Evolutionary conservation across 2,329 filamentous ascomycete species (phyloP), one percentile per base, ranked within the genome.

Genomic region (Aspergillus sp.): DNA sequence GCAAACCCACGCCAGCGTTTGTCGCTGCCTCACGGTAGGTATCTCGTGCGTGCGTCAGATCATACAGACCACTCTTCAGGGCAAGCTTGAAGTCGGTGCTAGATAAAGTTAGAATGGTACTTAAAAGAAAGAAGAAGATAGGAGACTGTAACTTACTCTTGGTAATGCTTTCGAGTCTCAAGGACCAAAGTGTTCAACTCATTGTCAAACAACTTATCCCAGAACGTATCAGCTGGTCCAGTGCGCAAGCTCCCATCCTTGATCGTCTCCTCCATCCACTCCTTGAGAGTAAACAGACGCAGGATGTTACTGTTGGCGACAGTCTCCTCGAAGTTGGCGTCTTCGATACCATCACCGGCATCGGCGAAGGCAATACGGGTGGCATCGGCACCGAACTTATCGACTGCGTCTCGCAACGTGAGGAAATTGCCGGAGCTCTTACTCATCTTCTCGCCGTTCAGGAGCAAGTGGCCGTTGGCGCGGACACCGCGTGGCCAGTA

Each of bases 401-500:
- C 79, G 9, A 91, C 85, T 29, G 90, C 79, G 52, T 96, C 87
- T 45, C 83, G 79, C 44, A 97, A 76, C 7, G 93, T 97, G 66
- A 98, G 77, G 75, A 98, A 98, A 73, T 97, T 98, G 52, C 93
- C 93, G 0, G 90, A 96, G 45, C 85, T 91, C 75, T 98, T 98
- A 66, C 83, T 86, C 93, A 98, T 98, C 79, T 98, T 98, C 66
- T 95, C 88, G 43, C 91, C 91, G 66, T 98, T 98, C 54, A 98
- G 77, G 68, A 94, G 81, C 60, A 97, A 73, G 71, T 97, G 91
- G 1, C 93, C 93, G 63, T 98, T 98, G 52, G 86, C 83, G 54
- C 93, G 85, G 55, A 97, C 78, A 52, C 83, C 83, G 44, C 79
- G 79, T 7, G 93, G 93, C 89, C 91, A 96, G 74, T 89, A 94